Evolutionary conservation across 495 filamentous ascomycete species (phyloP).

Genomic region (Pseudomonodictys pantanalensis): DNA sequence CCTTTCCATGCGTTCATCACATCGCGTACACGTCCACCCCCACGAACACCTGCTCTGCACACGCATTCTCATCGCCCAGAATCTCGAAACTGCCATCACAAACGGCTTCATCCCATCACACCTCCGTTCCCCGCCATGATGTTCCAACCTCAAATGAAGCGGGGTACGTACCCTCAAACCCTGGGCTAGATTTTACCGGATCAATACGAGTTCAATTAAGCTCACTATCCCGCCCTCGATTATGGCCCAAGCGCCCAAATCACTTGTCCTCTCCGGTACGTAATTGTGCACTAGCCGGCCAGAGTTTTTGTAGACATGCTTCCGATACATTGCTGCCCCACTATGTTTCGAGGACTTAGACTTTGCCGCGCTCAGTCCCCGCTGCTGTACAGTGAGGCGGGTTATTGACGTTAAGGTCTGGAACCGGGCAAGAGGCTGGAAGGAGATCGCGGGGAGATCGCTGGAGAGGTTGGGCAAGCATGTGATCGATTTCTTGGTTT

Average conservation of each 20-base stretch:
- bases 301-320: conserved; percentile 3
- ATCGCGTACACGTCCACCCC: too few relatives aligned
- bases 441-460: too few relatives aligned
- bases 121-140: background rate
- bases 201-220: conserved; percentile 23
- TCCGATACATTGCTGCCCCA: background rate
- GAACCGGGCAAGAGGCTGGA: too few relatives aligned
- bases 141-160: background rate
- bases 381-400: too few relatives aligned
- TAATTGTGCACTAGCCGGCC: conserved; percentile 6
- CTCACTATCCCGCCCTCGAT: conserved; percentile 17
- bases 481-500: too few relatives aligned
- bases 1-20: too few relatives aligned
- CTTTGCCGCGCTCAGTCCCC: too few relatives aligned
- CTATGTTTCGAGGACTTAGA: background rate
- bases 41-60: too few relatives aligned
- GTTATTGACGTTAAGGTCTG: too few relatives aligned
- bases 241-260: conserved; percentile 9
- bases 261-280: conserved; percentile 2
- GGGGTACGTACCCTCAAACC: background rate
- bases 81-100: background rate
- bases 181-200: background rate
- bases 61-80: too few relatives aligned
- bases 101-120: background rate
- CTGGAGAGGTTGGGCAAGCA: too few relatives aligned